Percentiles rank a stretch among this genome's conserved stretches.
Evolutionary conservation across 2,329 filamentous ascomycete species (phyloP).

Genomic region (Penicillium sp.): DNA sequence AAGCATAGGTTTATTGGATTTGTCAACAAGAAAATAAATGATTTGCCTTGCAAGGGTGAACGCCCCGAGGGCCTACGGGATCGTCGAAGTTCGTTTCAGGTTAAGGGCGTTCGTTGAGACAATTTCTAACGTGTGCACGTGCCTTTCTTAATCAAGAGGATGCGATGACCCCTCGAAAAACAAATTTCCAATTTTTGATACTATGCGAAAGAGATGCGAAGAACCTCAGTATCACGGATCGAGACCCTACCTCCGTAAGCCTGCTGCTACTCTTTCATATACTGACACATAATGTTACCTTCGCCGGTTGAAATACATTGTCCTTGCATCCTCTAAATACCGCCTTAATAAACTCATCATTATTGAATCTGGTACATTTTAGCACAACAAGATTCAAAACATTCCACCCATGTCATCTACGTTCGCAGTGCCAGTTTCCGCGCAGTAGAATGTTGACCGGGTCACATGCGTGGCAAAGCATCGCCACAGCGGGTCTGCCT

Average conservation of each 20-base stretch:
- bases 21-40: too few species aligned
- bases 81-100: neutral
- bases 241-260: neutral
- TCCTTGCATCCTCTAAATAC: too few species aligned
- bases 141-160: neutral
- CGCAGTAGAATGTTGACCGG: neutral
- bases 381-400: too few species aligned
- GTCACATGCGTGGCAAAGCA: constrained; percentile 22
- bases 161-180: neutral
- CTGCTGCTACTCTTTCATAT: neutral
- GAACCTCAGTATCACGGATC: neutral
- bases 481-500: constrained; percentile 17
- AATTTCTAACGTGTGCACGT: neutral
- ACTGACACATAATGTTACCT: too few species aligned
- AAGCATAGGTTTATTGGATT: neutral
- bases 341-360: too few species aligned
- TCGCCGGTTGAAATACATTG: too few species aligned
- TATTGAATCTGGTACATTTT: too few species aligned
- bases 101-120: neutral
- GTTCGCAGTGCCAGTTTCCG: neutral
- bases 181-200: neutral
- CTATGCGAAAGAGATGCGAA: neutral
- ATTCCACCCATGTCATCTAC: neutral
- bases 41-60: neutral
- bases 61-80: too few species aligned